A percentile compares a stretch with the other conserved stretches of the same genome.
These are phyloP conservation scores for Tetrahymena malaccensis DNA, from an alignment of 73 alveolate species.

Conservation along the genomic window DNA sequence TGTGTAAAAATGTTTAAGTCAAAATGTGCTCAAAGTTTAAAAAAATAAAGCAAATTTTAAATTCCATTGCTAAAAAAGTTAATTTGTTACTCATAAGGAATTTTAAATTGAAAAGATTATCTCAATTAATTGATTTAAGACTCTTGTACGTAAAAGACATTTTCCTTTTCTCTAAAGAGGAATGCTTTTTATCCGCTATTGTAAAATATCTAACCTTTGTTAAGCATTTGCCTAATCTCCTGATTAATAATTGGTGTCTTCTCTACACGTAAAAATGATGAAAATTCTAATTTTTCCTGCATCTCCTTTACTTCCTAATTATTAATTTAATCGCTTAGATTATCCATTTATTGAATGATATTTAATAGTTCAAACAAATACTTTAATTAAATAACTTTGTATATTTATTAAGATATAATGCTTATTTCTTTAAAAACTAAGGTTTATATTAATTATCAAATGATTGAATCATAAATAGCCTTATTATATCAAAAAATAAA, in stretches of 20 bases:
- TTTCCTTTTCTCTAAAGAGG: neutral
- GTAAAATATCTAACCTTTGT: neutral
- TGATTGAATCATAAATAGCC: neutral
- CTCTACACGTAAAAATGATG: neutral
- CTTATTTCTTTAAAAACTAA: no score
- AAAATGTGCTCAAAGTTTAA: neutral
- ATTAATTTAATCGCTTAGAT: neutral
- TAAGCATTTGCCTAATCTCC: neutral
- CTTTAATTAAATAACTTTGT: neutral
- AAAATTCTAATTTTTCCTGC: neutral
- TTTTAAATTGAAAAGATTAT: neutral
- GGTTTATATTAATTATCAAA: neutral
- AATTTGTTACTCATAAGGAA: neutral
- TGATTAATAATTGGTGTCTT: neutral
- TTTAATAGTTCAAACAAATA: neutral
- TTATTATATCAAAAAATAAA: neutral
- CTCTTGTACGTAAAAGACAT: neutral
- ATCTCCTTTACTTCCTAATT: neutral
- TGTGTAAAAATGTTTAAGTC: neutral
- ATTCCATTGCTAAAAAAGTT: neutral
- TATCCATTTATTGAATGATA: neutral
- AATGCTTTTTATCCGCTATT: neutral
- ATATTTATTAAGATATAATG: neutral
- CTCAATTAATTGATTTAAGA: neutral
- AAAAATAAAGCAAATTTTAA: neutral